Base-by-base conservation (phyloP, 257 asterid genomes). In the Orobanche coerulescens region DNA sequence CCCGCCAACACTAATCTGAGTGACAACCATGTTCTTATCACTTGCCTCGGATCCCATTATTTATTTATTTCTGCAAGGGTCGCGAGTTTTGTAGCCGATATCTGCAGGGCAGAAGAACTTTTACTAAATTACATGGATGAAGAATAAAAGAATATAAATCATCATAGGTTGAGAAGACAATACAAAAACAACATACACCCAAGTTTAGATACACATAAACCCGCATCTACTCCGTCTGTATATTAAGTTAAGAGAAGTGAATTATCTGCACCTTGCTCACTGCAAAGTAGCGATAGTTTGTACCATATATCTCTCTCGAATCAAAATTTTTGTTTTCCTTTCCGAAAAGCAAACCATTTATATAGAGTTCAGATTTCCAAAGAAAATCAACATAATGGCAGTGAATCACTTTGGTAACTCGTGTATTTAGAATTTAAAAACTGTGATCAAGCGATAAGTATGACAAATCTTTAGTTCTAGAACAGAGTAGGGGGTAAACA, bases 1-100 rank as follows among this genome's bases (percentile, higher is more conserved):
- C 52, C 96, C 97, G 55, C 92, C 99, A 40, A 84, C 85, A 60
- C 96, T 78, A 46, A 93, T 83, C 72, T 93, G 99, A 51, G 95
- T 83, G 28, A 84, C 81, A 26, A 83, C 63, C 73, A 76, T 43
- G 42, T 74, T 73, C 13, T 61, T 76, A 14, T 74, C 84, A 25
- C 76, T 42, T 48, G 61, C 33, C 66, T 65, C 60, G 30, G 85
- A 81, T 51, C 74, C 86, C 97, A 90, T 81, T 48, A 14, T 2
- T 18, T 16, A 18, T 15, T 67, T 54, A n/a, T 58, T 39, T 26
- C 28, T 31, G 25, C 11, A 54, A 39, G 18, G n/a, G 34, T 53
- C 59, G 13, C 14, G 37, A 39, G 39, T 15, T 39, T 1, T 48
- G 44, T 0, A 22, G 14, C 55, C 24, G 25, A 33, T 68, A 40